These are phyloP conservation scores for Yamadazyma sp. DNA, from an alignment of 805 yeast species.

Conservation along the genomic window DNA sequence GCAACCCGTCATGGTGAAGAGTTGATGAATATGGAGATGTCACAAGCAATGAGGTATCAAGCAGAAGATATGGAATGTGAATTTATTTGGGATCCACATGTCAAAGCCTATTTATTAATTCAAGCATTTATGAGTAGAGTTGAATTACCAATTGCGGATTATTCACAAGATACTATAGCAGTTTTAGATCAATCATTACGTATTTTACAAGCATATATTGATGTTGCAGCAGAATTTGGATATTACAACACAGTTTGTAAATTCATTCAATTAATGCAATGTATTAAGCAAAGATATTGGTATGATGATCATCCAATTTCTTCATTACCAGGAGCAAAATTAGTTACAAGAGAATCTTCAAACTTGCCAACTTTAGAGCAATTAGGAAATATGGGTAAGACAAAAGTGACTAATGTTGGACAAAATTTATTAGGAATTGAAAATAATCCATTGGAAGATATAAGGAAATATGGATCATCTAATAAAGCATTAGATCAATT, in stretches of 20 bases:
- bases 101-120: constrained; percentile 66
- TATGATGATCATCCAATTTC: constrained; percentile 70
- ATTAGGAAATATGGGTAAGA: constrained; percentile 41
- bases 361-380: constrained; percentile 7
- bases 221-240: constrained; percentile 83
- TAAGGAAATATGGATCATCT: constrained; percentile 11
- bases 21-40: constrained; percentile 77
- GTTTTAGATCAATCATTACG: constrained; percentile 93
- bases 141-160: constrained; percentile 92
- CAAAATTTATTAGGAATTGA: constrained; percentile 14
- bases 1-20: constrained; percentile 94
- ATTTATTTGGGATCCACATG: constrained; percentile 84
- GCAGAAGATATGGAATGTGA: constrained; percentile 57
- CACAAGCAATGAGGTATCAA: constrained; percentile 64
- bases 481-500: constrained; percentile 47
- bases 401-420: constrained; percentile 32
- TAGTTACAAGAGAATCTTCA: constrained; percentile 4
- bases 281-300: constrained; percentile 88
- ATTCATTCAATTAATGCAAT: constrained; percentile 71
- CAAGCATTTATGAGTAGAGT: constrained; percentile 71
- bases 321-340: constrained; percentile 47
- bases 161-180: constrained; percentile 87
- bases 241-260: constrained; percentile 57
- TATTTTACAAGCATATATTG: constrained; percentile 88
- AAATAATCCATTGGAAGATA: constrained; percentile 9